phyloP scores from a whole-genome alignment of 208 protist species.

The Crithidia acanthocephali region DNA sequence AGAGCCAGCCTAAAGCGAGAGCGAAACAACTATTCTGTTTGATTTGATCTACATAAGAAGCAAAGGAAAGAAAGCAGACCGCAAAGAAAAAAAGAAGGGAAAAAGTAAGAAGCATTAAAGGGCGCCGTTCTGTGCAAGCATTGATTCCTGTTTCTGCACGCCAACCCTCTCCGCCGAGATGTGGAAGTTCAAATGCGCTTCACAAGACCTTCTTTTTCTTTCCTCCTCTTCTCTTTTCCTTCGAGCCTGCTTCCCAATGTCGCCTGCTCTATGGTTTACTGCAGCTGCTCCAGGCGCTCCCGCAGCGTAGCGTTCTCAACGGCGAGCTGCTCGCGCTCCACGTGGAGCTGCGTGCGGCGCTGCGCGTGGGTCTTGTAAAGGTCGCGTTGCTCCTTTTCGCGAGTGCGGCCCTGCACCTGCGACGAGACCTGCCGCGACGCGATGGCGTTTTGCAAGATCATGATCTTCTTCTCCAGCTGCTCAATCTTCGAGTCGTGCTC shows the following conservation, averaged over 20 bases:
- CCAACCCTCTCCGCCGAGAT: too few relatives aligned
- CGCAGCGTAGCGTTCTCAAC: constrained; percentile 55
- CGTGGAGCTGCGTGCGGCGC: constrained; percentile 50
- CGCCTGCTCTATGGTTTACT: constrained; percentile 2
- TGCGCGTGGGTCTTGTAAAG: constrained; percentile 37
- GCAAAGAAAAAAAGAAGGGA: too few relatives aligned
- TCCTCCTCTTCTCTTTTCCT: too few relatives aligned
- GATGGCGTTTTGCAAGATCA: constrained; percentile 74
- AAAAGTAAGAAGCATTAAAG: background rate
- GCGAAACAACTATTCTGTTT: background rate
- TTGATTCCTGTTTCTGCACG: too few relatives aligned
- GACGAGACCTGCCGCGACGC: constrained; percentile 60
- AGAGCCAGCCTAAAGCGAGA: background rate
- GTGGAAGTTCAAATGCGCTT: too few relatives aligned
- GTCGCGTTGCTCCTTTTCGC: constrained; percentile 62
- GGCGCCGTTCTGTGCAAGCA: too few relatives aligned
- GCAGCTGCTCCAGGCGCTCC: constrained; percentile 12
- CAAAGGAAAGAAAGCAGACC: background rate
- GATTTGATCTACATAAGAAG: background rate
- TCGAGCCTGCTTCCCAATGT: background rate
- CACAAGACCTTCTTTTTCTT: too few relatives aligned
- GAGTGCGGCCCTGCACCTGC: constrained; percentile 43
- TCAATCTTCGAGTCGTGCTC: constrained; percentile 76
- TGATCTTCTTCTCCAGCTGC: constrained; percentile 73
- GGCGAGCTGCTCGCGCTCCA: constrained; percentile 52